Conservation (phyloP, 2,329 filamentous ascomycete species). For the Dendrostoma leiphaemia region DNA sequence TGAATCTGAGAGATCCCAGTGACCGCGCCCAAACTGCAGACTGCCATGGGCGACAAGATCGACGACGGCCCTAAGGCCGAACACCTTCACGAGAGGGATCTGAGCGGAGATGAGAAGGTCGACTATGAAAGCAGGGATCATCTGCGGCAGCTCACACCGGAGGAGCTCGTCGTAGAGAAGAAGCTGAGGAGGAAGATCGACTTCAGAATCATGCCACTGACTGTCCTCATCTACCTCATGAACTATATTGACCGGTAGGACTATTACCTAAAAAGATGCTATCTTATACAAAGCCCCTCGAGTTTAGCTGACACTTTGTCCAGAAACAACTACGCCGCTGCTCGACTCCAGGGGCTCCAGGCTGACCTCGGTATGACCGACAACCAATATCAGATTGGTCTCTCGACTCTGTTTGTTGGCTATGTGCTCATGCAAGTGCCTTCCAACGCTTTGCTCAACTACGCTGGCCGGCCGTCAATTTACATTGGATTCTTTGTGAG, state of each 20-base stretch:
- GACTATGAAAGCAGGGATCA: not conserved
- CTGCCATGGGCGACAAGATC: conserved; percentile 11
- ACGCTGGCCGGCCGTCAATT: conserved; percentile 30
- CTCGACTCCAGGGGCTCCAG: conserved; percentile 47
- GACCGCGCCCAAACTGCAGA: no score
- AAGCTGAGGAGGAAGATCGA: conserved; percentile 65
- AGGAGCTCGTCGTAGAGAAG: conserved; percentile 44
- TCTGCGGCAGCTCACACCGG: conserved; percentile 14
- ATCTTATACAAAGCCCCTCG: not conserved
- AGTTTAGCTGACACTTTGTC: not conserved
- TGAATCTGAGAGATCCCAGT: not conserved
- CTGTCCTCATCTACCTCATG: conserved; percentile 69
- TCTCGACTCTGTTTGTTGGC: conserved; percentile 26
- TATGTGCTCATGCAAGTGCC: conserved; percentile 27
- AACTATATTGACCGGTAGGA: conserved; percentile 57
- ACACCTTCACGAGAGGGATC: conserved; percentile 11
- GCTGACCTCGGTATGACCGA: conserved; percentile 31
- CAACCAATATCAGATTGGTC: conserved; percentile 34
- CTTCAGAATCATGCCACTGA: conserved; percentile 60
- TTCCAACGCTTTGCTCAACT: conserved; percentile 27
- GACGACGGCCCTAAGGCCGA: conserved; percentile 7
- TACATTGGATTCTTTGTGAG: conserved; percentile 37
- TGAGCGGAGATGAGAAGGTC: conserved; percentile 8
- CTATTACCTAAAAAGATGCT: not conserved
- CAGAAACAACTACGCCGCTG: conserved; percentile 34